Evolutionary conservation across 495 filamentous ascomycete species (phyloP).

Genomic region (Hypoxylon subgilvum): DNA sequence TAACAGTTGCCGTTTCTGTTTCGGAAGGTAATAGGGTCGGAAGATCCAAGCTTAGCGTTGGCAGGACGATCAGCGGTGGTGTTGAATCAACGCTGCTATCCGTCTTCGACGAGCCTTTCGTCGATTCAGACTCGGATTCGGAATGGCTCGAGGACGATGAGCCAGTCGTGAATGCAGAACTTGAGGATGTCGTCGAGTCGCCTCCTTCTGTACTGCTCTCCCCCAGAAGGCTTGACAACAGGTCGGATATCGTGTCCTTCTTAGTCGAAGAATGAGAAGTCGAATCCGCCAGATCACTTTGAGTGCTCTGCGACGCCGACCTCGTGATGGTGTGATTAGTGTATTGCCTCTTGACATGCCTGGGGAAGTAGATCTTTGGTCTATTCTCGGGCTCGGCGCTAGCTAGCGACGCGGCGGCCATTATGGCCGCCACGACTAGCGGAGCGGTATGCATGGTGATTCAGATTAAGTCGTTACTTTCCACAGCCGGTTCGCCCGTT

Average conservation of each 20-base stretch:
- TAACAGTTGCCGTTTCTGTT: constrained; percentile 19
- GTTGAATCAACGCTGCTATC: no score
- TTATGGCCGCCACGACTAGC: constrained; percentile 58
- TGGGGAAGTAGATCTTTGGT: constrained; percentile 65
- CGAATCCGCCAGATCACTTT: constrained; percentile 21
- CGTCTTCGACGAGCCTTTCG: constrained; percentile 10
- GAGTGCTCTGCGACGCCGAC: constrained; percentile 30
- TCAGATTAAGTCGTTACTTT: constrained; percentile 34
- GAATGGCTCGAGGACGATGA: constrained; percentile 1
- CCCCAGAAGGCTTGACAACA: constrained; percentile 32
- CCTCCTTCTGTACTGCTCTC: constrained; percentile 4
- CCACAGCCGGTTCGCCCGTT: constrained; percentile 25
- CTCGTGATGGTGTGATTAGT: constrained; percentile 56
- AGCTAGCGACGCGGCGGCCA: constrained; percentile 57
- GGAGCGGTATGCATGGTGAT: constrained; percentile 56
- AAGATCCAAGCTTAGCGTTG: constrained; percentile 28
- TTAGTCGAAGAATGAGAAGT: constrained; percentile 36
- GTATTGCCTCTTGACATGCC: constrained; percentile 63
- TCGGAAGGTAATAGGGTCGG: constrained; percentile 12
- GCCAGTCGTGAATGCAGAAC: constrained; percentile 5
- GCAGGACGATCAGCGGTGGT: constrained; percentile 30
- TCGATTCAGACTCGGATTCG: constrained; percentile 21
- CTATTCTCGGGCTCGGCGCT: constrained; percentile 48
- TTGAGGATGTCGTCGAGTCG: constrained; percentile 17
- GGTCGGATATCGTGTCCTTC: constrained; percentile 43